Conservation (phyloP, 2,329 filamentous ascomycete species). For the Diplocarpon mali region DNA sequence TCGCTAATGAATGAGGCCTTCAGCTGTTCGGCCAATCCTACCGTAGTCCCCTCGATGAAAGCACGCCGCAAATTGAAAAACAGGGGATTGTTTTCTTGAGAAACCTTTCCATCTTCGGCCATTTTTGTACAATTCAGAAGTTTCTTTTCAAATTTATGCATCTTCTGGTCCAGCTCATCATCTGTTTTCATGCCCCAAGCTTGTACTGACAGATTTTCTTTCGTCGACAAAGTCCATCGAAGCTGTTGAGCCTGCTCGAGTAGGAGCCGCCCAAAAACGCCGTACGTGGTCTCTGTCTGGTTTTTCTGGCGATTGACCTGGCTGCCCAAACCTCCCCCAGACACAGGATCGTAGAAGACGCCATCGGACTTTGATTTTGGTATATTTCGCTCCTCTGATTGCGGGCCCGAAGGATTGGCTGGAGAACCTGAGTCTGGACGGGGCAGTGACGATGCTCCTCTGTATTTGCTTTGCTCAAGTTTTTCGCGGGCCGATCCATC, state of each 20-base stretch:
- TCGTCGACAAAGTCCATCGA: slow-evolving; percentile 1
- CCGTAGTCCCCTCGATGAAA: slow-evolving; percentile 42
- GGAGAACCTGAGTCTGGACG: too few relatives aligned
- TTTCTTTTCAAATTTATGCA: slow-evolving; percentile 7
- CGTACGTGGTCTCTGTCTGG: slow-evolving; percentile 8
- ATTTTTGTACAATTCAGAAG: slow-evolving; percentile 8
- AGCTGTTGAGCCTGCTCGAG: slow-evolving; percentile 4
- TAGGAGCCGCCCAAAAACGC: slow-evolving; percentile 13
- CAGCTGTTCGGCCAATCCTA: slow-evolving; percentile 45
- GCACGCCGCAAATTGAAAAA: slow-evolving; percentile 39
- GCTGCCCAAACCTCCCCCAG: background rate
- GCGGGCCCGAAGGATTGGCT: too few relatives aligned
- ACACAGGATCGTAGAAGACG: too few relatives aligned
- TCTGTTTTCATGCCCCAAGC: slow-evolving; percentile 13
- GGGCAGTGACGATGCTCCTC: too few relatives aligned
- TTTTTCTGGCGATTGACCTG: background rate
- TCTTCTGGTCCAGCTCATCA: slow-evolving; percentile 9
- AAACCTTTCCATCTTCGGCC: slow-evolving; percentile 9
- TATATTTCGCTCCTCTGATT: too few relatives aligned
- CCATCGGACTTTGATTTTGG: too few relatives aligned
- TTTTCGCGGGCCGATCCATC: too few relatives aligned
- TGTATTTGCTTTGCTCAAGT: too few relatives aligned
- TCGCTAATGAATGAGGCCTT: slow-evolving; percentile 56
- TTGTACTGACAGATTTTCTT: background rate
- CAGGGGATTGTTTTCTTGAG: slow-evolving; percentile 15